phyloP scores from a whole-genome alignment of 805 yeast species.

The Saccharomycopsis fermentans region DNA sequence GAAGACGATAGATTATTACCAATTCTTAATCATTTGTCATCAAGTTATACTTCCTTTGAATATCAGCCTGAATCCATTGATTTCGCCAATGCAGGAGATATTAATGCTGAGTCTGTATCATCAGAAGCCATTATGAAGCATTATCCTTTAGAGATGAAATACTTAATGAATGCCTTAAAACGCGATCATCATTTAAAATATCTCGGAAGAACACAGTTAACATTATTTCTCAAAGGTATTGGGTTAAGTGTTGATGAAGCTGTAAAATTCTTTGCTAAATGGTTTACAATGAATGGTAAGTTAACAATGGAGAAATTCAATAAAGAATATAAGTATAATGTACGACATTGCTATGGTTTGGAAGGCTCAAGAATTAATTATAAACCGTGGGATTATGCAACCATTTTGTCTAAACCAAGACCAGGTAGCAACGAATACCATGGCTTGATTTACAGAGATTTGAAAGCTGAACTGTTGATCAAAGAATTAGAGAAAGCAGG shows the following conservation, averaged over 20 bases:
- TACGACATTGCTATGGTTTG: conserved; percentile 82
- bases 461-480: conserved; percentile 53
- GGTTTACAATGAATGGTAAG: conserved; percentile 48
- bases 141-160: conserved; percentile 75
- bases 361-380: conserved; percentile 86
- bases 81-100: conserved; percentile 31
- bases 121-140: conserved; percentile 44
- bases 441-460: conserved; percentile 89
- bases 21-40: conserved; percentile 65
- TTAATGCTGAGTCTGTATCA: conserved; percentile 54
- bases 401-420: conserved; percentile 61
- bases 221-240: conserved; percentile 77
- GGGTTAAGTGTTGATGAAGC: conserved; percentile 88
- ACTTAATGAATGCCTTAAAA: conserved; percentile 52
- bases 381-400: conserved; percentile 76
- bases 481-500: conserved; percentile 44
- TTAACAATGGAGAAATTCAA: conserved; percentile 66
- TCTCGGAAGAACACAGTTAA: conserved; percentile 76
- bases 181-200: conserved; percentile 66
- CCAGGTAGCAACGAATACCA: conserved; percentile 64
- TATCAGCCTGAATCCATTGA: conserved; percentile 23
- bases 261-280: conserved; percentile 67
- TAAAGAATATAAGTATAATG: conserved; percentile 81
- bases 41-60: conserved; percentile 54
- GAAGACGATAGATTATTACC: conserved; percentile 89